These are phyloP conservation scores for Geum urbanum DNA, from an alignment of 306 rosid species.

Conservation along the genomic window DNA sequence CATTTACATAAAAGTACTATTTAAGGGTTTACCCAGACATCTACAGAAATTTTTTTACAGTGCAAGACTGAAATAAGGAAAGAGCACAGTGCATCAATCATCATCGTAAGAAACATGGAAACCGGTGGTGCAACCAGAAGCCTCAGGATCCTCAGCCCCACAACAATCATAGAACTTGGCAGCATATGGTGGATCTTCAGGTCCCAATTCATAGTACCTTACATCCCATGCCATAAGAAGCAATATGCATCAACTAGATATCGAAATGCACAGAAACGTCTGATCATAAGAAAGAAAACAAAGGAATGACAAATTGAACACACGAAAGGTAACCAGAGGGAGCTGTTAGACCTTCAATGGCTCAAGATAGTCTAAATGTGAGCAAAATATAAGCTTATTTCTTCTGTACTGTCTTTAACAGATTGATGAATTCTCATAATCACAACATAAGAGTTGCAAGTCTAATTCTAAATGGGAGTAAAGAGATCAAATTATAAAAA, in stretches of 20 bases:
- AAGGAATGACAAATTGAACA: background rate
- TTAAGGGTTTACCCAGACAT: background rate
- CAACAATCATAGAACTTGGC: conserved; percentile 92
- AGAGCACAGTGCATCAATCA: conserved; percentile 32
- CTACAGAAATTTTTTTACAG: background rate
- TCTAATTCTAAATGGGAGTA: too few relatives aligned
- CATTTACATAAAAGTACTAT: background rate
- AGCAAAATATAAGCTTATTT: too few relatives aligned
- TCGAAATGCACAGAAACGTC: background rate
- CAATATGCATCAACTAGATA: conserved; percentile 13
- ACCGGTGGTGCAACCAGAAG: conserved; percentile 74
- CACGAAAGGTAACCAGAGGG: too few relatives aligned
- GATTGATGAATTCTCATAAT: too few relatives aligned
- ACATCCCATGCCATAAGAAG: conserved; percentile 16
- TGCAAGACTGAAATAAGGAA: background rate
- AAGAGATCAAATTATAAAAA: too few relatives aligned
- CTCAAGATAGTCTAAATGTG: too few relatives aligned
- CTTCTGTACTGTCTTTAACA: too few relatives aligned
- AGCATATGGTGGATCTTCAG: conserved; percentile 73
- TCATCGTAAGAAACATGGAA: conserved; percentile 79
- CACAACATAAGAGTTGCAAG: too few relatives aligned
- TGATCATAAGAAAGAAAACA: background rate
- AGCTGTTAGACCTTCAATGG: too few relatives aligned
- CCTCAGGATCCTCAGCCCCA: conserved; percentile 81
- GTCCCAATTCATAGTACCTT: conserved; percentile 84